These are phyloP conservation scores for Albugo laibachii DNA, from an alignment of 352 stramenopile species.

Conservation along the genomic window DNA sequence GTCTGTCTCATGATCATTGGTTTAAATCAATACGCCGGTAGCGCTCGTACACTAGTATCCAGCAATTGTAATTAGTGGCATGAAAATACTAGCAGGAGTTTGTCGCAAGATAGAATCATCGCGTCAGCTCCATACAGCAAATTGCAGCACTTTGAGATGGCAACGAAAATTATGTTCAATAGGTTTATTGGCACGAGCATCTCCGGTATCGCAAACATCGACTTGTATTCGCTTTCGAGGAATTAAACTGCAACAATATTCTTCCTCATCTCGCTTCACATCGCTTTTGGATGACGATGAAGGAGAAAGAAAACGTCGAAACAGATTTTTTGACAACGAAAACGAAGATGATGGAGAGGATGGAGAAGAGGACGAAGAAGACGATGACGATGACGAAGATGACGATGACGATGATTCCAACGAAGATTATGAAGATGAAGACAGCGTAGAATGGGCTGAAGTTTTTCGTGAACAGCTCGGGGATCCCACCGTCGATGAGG, in stretches of 20 bases:
- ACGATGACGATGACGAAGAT: conserved; percentile 10
- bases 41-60: too few relatives aligned
- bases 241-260: background rate
- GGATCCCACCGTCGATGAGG: conserved; percentile 43
- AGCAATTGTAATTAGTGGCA: too few relatives aligned
- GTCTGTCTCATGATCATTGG: too few relatives aligned
- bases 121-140: too few relatives aligned
- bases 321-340: background rate
- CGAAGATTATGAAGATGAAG: conserved; percentile 21
- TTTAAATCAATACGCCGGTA: too few relatives aligned
- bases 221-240: too few relatives aligned
- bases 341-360: conserved; percentile 9
- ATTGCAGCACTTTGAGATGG: too few relatives aligned
- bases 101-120: too few relatives aligned
- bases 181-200: too few relatives aligned
- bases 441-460: conserved; percentile 37
- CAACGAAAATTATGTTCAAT: too few relatives aligned
- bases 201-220: too few relatives aligned
- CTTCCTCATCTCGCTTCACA: conserved; percentile 53
- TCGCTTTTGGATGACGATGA: conserved; percentile 47
- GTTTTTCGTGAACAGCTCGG: conserved; percentile 41
- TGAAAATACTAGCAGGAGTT: too few relatives aligned
- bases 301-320: conserved; percentile 5
- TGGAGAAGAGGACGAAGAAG: conserved; percentile 3
- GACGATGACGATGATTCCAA: conserved; percentile 12